These are phyloP conservation scores for Punica granatum DNA, from an alignment of 345 rosid genomes.

Conservation along the genomic window DNA sequence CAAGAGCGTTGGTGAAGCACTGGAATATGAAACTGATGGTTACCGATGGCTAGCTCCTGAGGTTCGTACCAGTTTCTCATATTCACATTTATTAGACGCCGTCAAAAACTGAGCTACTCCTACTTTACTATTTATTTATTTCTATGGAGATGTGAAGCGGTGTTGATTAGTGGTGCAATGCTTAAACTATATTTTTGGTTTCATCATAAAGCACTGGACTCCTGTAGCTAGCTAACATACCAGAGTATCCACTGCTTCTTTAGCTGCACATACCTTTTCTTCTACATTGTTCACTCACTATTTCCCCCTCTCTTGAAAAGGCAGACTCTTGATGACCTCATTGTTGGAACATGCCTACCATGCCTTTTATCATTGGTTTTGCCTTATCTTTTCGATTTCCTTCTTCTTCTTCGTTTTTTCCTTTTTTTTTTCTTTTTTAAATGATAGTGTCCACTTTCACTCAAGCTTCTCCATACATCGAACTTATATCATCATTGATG, in stretches of 20 bases:
- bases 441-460: slow-evolving; percentile 21
- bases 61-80: slow-evolving; percentile 35
- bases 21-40: slow-evolving; percentile 97
- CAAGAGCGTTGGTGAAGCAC: slow-evolving; percentile 71
- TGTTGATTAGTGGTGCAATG: background rate
- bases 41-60: slow-evolving; percentile 98
- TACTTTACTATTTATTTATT: too few species aligned
- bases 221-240: background rate
- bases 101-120: background rate
- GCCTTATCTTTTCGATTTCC: too few species aligned
- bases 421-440: slow-evolving; percentile 27
- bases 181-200: background rate
- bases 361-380: too few species aligned
- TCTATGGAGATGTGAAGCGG: too few species aligned
- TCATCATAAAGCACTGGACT: background rate
- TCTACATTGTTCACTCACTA: slow-evolving; percentile 3
- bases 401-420: slow-evolving; percentile 29
- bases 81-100: background rate
- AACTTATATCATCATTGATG: slow-evolving; percentile 17
- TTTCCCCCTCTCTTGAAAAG: slow-evolving; percentile 17
- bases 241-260: background rate
- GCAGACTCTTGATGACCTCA: slow-evolving; percentile 26
- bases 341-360: slow-evolving; percentile 43
- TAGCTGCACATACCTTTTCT: background rate
- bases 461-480: slow-evolving; percentile 17